Conservation (phyloP, 2,329 filamentous ascomycete genomes). For the Verticillium dahliae region DNA sequence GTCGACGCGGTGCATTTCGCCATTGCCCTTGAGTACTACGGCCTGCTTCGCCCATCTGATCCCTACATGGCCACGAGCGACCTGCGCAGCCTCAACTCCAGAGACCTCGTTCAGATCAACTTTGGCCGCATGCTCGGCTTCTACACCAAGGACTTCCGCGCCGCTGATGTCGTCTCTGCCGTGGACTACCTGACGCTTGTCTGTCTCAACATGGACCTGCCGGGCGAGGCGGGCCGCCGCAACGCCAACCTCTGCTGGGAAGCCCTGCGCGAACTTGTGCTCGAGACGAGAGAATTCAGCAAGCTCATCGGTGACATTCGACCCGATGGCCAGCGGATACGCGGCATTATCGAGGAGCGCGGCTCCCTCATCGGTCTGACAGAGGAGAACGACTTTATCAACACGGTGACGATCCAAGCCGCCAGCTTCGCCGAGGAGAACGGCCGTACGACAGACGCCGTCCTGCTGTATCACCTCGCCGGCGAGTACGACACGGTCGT, state of each 20-base stretch:
- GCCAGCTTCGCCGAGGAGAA: constrained; percentile 92
- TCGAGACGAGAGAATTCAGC: constrained; percentile 96
- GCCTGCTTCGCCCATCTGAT: constrained; percentile 79
- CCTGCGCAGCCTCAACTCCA: constrained; percentile 58
- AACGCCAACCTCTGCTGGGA: constrained; percentile 85
- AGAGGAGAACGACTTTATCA: constrained; percentile 78
- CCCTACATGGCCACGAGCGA: constrained; percentile 70
- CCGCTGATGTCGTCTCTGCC: constrained; percentile 79
- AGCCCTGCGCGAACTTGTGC: constrained; percentile 83
- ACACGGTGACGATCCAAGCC: constrained; percentile 86
- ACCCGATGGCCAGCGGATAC: constrained; percentile 76
- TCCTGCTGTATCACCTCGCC: constrained; percentile 88
- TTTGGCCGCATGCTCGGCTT: constrained; percentile 91
- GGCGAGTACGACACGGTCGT: constrained; percentile 96
- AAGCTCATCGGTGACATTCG: constrained; percentile 87
- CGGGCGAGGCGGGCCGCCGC: constrained; percentile 64
- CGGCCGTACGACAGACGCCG: constrained; percentile 86
- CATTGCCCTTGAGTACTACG: constrained; percentile 82
- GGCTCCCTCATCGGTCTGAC: constrained; percentile 73
- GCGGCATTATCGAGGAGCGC: constrained; percentile 81
- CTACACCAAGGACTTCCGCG: constrained; percentile 93
- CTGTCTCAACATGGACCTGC: constrained; percentile 82
- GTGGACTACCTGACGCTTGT: constrained; percentile 91
- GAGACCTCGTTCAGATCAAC: constrained; percentile 75
- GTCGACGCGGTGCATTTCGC: constrained; percentile 94